Conservation (phyloP, 2,329 filamentous ascomycete genomes). For the Alternaria gansuensis region DNA sequence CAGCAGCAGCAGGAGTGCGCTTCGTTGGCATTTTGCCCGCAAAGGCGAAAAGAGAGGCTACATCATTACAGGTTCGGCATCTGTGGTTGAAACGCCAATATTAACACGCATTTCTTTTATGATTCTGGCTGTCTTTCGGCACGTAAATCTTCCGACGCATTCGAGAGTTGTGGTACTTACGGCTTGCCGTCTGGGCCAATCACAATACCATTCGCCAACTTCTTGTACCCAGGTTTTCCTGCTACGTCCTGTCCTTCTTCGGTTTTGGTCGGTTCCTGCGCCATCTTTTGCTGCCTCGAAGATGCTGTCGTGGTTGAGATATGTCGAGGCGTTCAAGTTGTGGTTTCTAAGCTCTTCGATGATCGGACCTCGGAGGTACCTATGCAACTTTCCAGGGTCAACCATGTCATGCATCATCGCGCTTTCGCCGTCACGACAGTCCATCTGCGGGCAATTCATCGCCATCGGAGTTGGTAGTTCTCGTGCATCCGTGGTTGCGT, state of each 20-base stretch:
- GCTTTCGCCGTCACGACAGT: background rate
- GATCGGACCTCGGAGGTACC: conserved; percentile 24
- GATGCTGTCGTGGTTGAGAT: background rate
- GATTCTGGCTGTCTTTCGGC: background rate
- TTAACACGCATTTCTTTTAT: conserved; percentile 2
- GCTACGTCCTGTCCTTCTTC: conserved; percentile 40
- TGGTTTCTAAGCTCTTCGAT: conserved; percentile 35
- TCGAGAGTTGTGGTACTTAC: conserved; percentile 61
- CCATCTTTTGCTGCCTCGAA: conserved; percentile 25
- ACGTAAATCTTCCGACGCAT: conserved; percentile 27
- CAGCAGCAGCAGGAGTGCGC: conserved; percentile 18
- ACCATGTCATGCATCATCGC: conserved; percentile 20
- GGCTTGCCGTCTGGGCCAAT: conserved; percentile 84
- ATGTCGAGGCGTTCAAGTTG: conserved; percentile 6
- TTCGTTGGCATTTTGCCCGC: conserved; percentile 52
- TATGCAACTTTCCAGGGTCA: conserved; percentile 13
- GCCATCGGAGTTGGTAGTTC: background rate
- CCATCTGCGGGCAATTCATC: background rate
- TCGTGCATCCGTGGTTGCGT: background rate
- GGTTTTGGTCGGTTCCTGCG: conserved; percentile 35
- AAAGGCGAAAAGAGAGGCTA: conserved; percentile 68
- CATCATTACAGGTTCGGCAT: conserved; percentile 75
- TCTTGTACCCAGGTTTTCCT: conserved; percentile 55
- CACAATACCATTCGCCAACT: conserved; percentile 75
- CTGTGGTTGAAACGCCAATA: conserved; percentile 53